A percentile compares a stretch with the other conserved stretches of the same genome.
Evolutionary conservation across 169 alveolate genomes (phyloP).

Genomic region (Plasmodium adleri): DNA sequence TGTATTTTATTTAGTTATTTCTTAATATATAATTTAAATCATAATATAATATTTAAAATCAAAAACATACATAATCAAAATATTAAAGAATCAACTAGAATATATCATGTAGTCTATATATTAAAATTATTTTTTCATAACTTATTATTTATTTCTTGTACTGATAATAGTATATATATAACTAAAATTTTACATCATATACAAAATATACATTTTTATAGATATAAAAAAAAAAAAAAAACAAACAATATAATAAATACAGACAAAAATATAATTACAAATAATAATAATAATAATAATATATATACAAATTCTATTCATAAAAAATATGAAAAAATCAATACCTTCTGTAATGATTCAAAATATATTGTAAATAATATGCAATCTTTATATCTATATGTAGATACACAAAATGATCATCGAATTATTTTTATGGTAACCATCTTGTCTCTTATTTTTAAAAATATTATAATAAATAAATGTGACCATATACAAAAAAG

Average conservation of each 20-base stretch:
- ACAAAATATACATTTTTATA: conserved; percentile 15
- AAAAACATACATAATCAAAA: conserved; percentile 53
- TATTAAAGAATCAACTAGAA: conserved; percentile 26
- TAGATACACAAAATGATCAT: conserved; percentile 47
- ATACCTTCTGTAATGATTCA: conserved; percentile 1
- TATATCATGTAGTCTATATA: conserved; percentile 12
- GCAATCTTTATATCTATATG: conserved; percentile 12
- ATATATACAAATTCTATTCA: too few relatives aligned
- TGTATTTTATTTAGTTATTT: conserved; percentile 30
- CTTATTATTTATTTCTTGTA: conserved; percentile 11
- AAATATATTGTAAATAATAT: conserved; percentile 14
- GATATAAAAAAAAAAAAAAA: not conserved
- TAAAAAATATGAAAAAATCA: not conserved
- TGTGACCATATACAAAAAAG: conserved; percentile 18
- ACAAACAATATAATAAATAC: not conserved
- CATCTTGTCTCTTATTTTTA: conserved; percentile 29
- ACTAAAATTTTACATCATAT: not conserved
- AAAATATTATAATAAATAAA: conserved; percentile 23
- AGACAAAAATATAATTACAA: not conserved
- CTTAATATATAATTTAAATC: not conserved
- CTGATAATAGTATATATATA: conserved; percentile 18
- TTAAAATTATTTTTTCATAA: conserved; percentile 37
- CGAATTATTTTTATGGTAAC: conserved; percentile 38
- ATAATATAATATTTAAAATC: conserved; percentile 12
- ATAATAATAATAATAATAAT: not conserved